Conservation (phyloP, 225 moss, liverwort and hornwort species). For the Marchantia paleacea region DNA sequence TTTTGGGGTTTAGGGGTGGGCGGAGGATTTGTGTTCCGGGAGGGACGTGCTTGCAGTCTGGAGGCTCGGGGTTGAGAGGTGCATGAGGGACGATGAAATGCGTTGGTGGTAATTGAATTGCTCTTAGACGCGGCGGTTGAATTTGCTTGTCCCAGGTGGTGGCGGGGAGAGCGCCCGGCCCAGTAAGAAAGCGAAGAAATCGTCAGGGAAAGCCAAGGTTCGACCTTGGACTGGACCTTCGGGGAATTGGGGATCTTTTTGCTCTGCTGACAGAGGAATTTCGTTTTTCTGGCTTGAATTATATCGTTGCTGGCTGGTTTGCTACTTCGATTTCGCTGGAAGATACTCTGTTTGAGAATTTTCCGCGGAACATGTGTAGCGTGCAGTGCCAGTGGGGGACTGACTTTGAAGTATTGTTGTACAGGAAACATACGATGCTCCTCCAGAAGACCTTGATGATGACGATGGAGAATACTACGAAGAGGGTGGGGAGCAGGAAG, state of each 20-base stretch:
- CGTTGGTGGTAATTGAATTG: not conserved
- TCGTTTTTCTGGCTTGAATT: not conserved
- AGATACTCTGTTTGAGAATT: not conserved
- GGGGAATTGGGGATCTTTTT: not conserved
- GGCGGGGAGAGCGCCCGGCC: constrained; percentile 26
- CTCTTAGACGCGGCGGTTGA: not conserved
- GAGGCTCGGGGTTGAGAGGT: not conserved
- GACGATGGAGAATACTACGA: constrained; percentile 40
- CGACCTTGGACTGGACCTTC: not conserved
- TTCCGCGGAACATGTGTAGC: not conserved
- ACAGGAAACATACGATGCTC: constrained; percentile 26
- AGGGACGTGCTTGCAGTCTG: not conserved
- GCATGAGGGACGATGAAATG: not conserved
- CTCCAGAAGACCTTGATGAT: constrained; percentile 27
- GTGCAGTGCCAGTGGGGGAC: not conserved
- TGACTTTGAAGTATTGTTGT: not conserved
- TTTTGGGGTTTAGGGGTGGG: not conserved
- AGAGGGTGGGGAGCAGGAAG: constrained; percentile 34
- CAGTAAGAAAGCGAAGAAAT: constrained; percentile 31
- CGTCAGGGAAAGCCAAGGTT: constrained; percentile 28
- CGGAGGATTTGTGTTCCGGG: not conserved
- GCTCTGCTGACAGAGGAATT: not conserved
- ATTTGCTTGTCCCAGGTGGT: not conserved
- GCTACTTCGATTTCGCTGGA: not conserved
- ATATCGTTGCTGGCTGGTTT: not conserved